Conservation (phyloP, 1,139 yeast species). For the Fermentozyma sake region DNA sequence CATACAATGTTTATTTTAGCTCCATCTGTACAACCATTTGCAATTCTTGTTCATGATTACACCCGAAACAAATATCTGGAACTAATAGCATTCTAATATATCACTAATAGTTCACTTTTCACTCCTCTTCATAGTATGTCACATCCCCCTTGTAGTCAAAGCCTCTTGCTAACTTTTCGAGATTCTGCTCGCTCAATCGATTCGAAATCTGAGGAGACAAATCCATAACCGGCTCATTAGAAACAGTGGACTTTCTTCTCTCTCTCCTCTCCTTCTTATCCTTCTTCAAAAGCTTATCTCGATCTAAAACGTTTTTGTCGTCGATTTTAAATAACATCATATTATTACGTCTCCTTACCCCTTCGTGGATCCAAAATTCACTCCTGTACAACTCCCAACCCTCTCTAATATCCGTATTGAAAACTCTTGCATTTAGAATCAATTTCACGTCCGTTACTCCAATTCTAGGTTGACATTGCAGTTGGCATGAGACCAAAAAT, state of each 20-base stretch:
- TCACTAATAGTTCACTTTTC: too few species aligned
- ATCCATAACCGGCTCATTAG: conserved; percentile 1
- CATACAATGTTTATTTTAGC: too few species aligned
- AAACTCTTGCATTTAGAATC: conserved; percentile 75
- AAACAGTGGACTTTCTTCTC: conserved; percentile 20
- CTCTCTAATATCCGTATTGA: conserved; percentile 78
- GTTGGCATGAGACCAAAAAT: conserved; percentile 39
- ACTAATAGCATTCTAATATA: too few species aligned
- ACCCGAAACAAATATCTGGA: too few species aligned
- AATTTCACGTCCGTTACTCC: conserved; percentile 58
- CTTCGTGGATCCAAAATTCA: conserved; percentile 90
- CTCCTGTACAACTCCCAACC: conserved; percentile 94
- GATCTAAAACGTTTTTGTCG: conserved; percentile 12
- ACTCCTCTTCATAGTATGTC: too few species aligned
- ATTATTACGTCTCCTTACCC: conserved; percentile 57
- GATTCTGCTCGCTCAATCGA: conserved; percentile 26
- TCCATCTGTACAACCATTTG: too few species aligned
- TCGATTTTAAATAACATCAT: conserved; percentile 32
- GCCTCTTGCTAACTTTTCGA: conserved; percentile 14
- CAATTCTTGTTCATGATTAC: too few species aligned
- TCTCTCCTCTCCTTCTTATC: conserved; percentile 37
- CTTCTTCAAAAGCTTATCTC: conserved; percentile 26
- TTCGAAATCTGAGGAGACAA: conserved; percentile 10
- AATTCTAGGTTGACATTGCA: conserved; percentile 44
- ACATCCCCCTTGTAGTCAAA: conserved; percentile 3